Evolutionary conservation across 805 yeast species (phyloP), one percentile per base, ranked within the genome.

Genomic region (Saccharomycopsis fermentans): DNA sequence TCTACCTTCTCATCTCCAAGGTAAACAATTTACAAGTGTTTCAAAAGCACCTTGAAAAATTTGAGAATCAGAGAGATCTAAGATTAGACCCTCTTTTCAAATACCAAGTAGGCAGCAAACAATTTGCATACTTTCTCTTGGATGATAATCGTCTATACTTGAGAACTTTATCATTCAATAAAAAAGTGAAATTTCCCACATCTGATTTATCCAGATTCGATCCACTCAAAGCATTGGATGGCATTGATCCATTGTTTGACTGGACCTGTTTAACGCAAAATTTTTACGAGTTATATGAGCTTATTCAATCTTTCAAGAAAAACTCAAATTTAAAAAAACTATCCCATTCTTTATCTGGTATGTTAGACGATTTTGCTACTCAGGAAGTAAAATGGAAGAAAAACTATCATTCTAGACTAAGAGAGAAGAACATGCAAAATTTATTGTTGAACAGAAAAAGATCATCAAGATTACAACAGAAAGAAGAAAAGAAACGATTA

Each of bases 401-500:
- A 64, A 77, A 76, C 59, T 72, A 82, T 17, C 67, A 78, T 32
- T 80, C 80, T 62, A 73, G 86, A 64, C 80, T 77, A 63, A 83
- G 81, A 67, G 88, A 84, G 58, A 77, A 80, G 52, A 83, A 86
- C 63, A 75, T 87, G 77, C 81, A 80, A 54, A 79, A 78, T 24
- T 68, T 87, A 57, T 70, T 87, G 66, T 83, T 83, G 3, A 80
- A 86, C 58, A 77, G 94, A 65, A 87, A 87, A 65, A 76, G 89
- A 63, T 86, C 92, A 0, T 81, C 90, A 1, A 77, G 94, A 69
- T 69, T 87, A 51, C 87, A 84, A 63, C 86, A 86, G 19, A 82
- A 81, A 65, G 86, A 82, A 61, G 89, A 86, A 62, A 81, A 78
- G 21, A 75, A 75, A 55, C 72, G 72, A 54, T 68, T 72, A 34